Conservation (phyloP, 225 moss, liverwort and hornwort genomes). For the Pleurozium schreberi region DNA sequence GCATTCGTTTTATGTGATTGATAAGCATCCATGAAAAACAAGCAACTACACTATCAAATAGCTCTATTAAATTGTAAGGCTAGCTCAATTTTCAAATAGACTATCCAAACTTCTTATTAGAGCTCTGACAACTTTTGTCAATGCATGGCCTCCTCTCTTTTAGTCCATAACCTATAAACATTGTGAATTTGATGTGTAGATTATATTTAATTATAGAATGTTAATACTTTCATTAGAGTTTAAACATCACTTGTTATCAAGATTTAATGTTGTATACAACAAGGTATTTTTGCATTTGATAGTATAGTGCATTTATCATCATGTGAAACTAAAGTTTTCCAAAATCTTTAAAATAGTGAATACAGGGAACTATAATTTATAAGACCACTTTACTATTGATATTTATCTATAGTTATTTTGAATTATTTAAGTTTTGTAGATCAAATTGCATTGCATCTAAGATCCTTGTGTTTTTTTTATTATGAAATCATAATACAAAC, state of each 20-base stretch:
- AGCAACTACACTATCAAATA: fast-evolving
- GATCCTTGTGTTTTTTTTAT: not conserved
- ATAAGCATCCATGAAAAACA: not conserved
- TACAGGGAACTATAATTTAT: not conserved
- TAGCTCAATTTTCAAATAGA: not conserved
- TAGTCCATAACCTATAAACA: not conserved
- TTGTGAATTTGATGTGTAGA: not conserved
- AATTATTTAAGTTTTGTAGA: not conserved
- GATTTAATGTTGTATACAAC: not conserved
- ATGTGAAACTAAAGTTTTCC: not conserved
- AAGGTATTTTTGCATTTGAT: not conserved
- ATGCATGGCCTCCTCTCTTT: not conserved
- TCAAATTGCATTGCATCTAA: not conserved
- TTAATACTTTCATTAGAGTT: not conserved
- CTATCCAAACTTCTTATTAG: not conserved
- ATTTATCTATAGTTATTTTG: not conserved
- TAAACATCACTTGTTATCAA: not conserved
- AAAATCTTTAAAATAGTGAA: too few relatives aligned
- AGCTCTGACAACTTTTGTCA: not conserved
- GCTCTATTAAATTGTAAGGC: too few relatives aligned
- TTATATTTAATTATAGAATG: not conserved
- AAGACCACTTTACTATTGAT: not conserved
- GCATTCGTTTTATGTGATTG: not conserved
- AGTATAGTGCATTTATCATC: too few relatives aligned
- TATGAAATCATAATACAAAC: too few relatives aligned